Conservation (phyloP, 2,329 filamentous ascomycete species). For the Alternaria postmessia region DNA sequence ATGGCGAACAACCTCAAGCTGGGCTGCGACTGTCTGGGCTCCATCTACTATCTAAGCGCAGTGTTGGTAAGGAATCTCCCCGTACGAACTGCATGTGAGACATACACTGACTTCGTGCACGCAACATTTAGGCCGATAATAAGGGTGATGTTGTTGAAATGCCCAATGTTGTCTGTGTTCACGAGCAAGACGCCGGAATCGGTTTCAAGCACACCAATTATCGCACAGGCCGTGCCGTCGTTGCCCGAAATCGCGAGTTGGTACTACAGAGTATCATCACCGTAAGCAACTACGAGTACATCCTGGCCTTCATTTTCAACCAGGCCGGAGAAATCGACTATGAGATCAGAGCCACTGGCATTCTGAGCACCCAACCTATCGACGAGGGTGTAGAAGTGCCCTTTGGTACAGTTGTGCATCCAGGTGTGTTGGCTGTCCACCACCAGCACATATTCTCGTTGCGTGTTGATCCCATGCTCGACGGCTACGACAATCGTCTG, state of each 20-base stretch:
- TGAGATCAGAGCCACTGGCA: slow-evolving; percentile 73
- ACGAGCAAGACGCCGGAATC: slow-evolving; percentile 74
- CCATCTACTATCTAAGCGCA: slow-evolving; percentile 68
- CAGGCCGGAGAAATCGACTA: slow-evolving; percentile 73
- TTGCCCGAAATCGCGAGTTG: slow-evolving; percentile 70
- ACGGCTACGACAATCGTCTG: slow-evolving; percentile 56
- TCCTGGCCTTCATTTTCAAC: slow-evolving; percentile 75
- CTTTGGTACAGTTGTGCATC: slow-evolving; percentile 74
- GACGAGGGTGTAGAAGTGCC: slow-evolving; percentile 70
- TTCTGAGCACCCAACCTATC: slow-evolving; percentile 72
- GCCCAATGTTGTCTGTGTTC: slow-evolving; percentile 66
- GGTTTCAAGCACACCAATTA: slow-evolving; percentile 78
- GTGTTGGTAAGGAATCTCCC: slow-evolving; percentile 49
- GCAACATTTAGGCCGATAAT: slow-evolving; percentile 55
- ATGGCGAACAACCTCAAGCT: slow-evolving; percentile 75
- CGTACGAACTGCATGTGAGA: not conserved
- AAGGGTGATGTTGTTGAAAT: slow-evolving; percentile 64
- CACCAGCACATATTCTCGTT: slow-evolving; percentile 79
- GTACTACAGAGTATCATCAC: slow-evolving; percentile 76
- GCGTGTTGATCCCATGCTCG: slow-evolving; percentile 58
- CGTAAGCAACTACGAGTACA: slow-evolving; percentile 77
- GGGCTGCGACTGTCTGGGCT: slow-evolving; percentile 73
- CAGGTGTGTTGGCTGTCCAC: slow-evolving; percentile 72
- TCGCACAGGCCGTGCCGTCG: slow-evolving; percentile 68
- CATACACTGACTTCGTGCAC: not conserved